Percentiles rank a stretch among this genome's conserved stretches.
Evolutionary conservation across 2,329 filamentous ascomycete genomes (phyloP).

Genomic region (Hymenoscyphus linearis): DNA sequence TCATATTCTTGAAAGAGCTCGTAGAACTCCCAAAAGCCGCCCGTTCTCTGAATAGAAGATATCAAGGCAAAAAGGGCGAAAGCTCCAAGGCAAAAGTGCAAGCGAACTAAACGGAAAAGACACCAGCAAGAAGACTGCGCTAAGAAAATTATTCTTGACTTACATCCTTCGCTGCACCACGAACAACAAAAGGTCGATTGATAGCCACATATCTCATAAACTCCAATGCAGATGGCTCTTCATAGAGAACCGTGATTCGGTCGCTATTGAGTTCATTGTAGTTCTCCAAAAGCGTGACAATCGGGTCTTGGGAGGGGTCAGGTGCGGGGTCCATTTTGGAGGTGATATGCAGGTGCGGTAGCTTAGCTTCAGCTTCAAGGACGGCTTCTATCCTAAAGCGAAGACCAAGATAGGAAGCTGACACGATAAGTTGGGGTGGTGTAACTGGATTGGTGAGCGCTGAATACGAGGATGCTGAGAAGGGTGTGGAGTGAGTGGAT

Average conservation of each 20-base stretch:
- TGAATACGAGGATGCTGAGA: slow-evolving; percentile 1
- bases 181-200: slow-evolving; percentile 71
- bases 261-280: slow-evolving; percentile 68
- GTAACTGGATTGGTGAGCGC: background rate
- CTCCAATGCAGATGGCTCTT: slow-evolving; percentile 67
- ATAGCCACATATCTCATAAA: slow-evolving; percentile 72
- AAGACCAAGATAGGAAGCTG: background rate
- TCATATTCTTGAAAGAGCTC: too few relatives aligned
- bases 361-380: background rate
- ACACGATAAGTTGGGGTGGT: background rate
- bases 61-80: too few relatives aligned
- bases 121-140: background rate
- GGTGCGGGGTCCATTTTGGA: slow-evolving; percentile 5
- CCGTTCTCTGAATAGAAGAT: too few relatives aligned
- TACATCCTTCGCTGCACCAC: slow-evolving; percentile 48
- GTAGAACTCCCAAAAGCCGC: too few relatives aligned
- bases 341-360: background rate
- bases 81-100: background rate
- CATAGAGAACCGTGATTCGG: slow-evolving; percentile 53
- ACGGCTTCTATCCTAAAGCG: background rate
- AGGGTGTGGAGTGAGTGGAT: background rate
- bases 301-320: slow-evolving; percentile 33
- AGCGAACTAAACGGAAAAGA: background rate
- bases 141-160: background rate
- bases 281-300: slow-evolving; percentile 55